A percentile compares a stretch with the other conserved stretches of the same genome.
These are phyloP conservation scores for Phenoliferia sp. DNA, from an alignment of 1,284 basidiomycete genomes.

Conservation along the genomic window DNA sequence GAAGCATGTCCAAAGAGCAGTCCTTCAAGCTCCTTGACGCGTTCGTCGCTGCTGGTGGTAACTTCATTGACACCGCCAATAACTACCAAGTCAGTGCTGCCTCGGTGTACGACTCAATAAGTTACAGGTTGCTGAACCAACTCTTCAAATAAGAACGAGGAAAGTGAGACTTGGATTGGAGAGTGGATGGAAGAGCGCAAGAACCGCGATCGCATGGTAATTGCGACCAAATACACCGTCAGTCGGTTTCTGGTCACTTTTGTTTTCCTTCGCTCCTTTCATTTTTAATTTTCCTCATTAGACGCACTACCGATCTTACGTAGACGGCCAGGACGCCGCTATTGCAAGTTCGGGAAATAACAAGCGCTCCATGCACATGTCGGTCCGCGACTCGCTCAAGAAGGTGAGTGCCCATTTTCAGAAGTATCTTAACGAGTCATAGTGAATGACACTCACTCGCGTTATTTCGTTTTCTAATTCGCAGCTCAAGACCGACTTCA, in stretches of 20 bases:
- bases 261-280: background rate
- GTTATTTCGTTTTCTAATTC: too few species aligned
- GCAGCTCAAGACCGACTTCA: slow-evolving; percentile 53
- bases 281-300: background rate
- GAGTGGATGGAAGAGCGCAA: slow-evolving; percentile 54
- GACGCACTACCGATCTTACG: slow-evolving; percentile 37
- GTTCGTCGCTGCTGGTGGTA: slow-evolving; percentile 42
- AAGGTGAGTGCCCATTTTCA: too few species aligned
- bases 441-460: too few species aligned
- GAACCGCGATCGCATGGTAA: slow-evolving; percentile 53
- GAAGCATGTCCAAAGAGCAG: background rate
- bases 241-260: background rate
- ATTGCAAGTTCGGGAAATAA: slow-evolving; percentile 51
- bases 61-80: slow-evolving; percentile 39
- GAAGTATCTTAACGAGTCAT: too few species aligned
- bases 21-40: slow-evolving; percentile 47
- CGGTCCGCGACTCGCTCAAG: slow-evolving; percentile 49
- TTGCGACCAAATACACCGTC: slow-evolving; percentile 49
- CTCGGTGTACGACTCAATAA: too few species aligned
- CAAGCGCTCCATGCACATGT: slow-evolving; percentile 46
- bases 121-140: too few species aligned
- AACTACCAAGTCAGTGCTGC: too few species aligned
- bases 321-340: slow-evolving; percentile 35
- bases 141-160: too few species aligned
- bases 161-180: slow-evolving; percentile 54